Evolutionary conservation across 495 filamentous ascomycete genomes (phyloP).

Genomic region (Trichocladium uniseriatum): DNA sequence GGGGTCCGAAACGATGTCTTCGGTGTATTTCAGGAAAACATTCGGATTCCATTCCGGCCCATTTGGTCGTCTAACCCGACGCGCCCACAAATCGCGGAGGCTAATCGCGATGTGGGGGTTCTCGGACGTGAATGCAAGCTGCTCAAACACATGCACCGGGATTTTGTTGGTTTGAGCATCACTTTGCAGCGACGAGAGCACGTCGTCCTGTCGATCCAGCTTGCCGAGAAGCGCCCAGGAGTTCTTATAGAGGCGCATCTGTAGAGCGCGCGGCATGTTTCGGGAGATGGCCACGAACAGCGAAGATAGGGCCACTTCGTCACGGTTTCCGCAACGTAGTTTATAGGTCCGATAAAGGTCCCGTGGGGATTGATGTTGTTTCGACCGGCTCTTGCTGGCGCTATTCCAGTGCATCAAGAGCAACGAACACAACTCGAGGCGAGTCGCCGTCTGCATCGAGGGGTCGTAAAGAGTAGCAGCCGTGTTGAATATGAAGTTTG

Average conservation of each 20-base stretch:
- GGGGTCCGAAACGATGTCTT: conserved; percentile 18
- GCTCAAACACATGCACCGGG: conserved; percentile 6
- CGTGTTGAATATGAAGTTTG: conserved; percentile 11
- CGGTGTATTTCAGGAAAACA: conserved; percentile 9
- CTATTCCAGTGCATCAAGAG: conserved; percentile 23
- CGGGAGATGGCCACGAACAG: conserved; percentile 20
- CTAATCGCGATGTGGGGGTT: conserved; percentile 15
- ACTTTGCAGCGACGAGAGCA: conserved; percentile 9
- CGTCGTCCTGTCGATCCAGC: conserved; percentile 9
- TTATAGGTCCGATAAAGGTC: conserved; percentile 4
- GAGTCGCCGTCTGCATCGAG: not conserved
- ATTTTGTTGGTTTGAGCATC: not conserved
- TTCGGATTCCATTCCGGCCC: conserved; percentile 12
- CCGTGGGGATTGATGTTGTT: conserved; percentile 7
- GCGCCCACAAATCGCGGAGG: conserved; percentile 14
- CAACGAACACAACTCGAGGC: conserved; percentile 19
- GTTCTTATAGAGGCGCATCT: conserved; percentile 9
- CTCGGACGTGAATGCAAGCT: conserved; percentile 2
- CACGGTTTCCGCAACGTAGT: not conserved
- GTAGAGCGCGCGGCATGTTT: not conserved
- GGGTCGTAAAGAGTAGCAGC: conserved; percentile 1
- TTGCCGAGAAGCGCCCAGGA: conserved; percentile 15
- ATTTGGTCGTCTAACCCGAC: not conserved
- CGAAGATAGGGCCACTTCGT: conserved; percentile 17
- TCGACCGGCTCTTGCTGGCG: too few species aligned